Percentiles rank a stretch among this genome's conserved stretches.
These are phyloP conservation scores for Panicum virgatum DNA, from an alignment of 202 grass and related monocot genomes.

Conservation along the genomic window DNA sequence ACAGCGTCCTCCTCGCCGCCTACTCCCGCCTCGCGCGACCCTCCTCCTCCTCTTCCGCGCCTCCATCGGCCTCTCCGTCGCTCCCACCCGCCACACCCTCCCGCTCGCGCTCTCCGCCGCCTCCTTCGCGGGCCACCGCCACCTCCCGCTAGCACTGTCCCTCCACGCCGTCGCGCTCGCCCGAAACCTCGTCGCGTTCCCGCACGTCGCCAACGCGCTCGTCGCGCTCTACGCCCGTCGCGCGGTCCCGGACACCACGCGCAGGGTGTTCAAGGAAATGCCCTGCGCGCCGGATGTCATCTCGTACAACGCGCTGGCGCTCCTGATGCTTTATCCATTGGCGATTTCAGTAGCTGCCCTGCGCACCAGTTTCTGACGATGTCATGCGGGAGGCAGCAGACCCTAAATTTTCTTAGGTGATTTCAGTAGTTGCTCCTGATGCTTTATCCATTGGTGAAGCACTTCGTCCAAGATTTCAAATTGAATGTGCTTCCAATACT, in stretches of 20 bases:
- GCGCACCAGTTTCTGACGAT: no score
- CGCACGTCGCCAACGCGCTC: constrained; percentile 51
- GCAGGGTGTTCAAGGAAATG: constrained; percentile 48
- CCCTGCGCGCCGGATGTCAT: constrained; percentile 26
- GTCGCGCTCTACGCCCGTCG: constrained; percentile 47
- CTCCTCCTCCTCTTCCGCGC: constrained; percentile 50
- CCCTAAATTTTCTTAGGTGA: no score
- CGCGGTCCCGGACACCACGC: constrained; percentile 23
- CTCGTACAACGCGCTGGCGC: constrained; percentile 50
- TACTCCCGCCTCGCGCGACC: constrained; percentile 28
- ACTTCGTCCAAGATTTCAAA: no score
- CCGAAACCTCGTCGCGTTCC: constrained; percentile 31
- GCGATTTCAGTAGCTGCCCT: no score
- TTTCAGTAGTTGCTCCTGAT: no score
- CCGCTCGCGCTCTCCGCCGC: constrained; percentile 49
- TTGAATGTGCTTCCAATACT: no score
- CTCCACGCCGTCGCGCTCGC: constrained; percentile 39
- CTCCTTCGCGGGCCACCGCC: not conserved
- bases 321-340: no score
- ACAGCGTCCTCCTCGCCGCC: constrained; percentile 41
- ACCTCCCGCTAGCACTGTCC: constrained; percentile 49
- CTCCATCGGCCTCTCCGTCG: constrained; percentile 34
- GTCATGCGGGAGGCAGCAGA: no score
- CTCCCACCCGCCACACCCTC: constrained; percentile 34
- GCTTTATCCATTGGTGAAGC: no score